These are phyloP conservation scores for Akanthomyces lecanii DNA, from an alignment of 2,329 filamentous ascomycete species.

Conservation along the genomic window DNA sequence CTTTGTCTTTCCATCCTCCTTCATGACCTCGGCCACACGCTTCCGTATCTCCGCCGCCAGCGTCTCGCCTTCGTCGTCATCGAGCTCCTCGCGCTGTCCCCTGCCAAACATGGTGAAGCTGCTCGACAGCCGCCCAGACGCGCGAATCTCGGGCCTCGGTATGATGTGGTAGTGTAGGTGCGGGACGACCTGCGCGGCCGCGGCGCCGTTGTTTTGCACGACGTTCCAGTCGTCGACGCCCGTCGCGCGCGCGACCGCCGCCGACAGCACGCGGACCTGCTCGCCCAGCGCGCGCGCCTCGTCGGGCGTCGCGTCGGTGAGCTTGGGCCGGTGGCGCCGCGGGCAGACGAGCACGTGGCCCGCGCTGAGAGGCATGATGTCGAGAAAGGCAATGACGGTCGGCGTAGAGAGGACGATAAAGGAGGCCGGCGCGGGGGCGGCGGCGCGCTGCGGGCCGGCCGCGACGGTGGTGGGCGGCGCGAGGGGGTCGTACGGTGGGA, in stretches of 20 bases:
- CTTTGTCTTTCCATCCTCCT: conserved; percentile 33
- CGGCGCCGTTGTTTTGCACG: conserved; percentile 89
- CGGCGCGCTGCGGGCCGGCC: conserved; percentile 24
- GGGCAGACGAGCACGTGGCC: conserved; percentile 84
- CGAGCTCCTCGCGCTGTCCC: conserved; percentile 67
- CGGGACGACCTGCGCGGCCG: conserved; percentile 86
- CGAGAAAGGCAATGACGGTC: conserved; percentile 78
- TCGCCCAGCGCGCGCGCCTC: conserved; percentile 65
- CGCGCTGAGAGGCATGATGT: conserved; percentile 81
- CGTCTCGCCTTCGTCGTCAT: conserved; percentile 65
- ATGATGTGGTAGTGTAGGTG: conserved; percentile 96
- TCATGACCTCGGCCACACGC: conserved; percentile 45
- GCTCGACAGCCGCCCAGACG: conserved; percentile 49
- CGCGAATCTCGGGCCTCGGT: conserved; percentile 67
- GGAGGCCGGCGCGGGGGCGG: conserved; percentile 37
- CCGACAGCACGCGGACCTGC: conserved; percentile 67
- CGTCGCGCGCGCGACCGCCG: conserved; percentile 64
- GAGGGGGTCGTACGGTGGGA: conserved; percentile 43
- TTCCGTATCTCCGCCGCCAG: conserved; percentile 54
- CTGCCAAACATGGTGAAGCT: conserved; percentile 82
- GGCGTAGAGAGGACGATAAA: conserved; percentile 75
- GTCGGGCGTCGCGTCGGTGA: conserved; percentile 61
- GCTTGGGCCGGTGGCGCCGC: conserved; percentile 70
- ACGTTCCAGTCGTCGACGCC: conserved; percentile 87
- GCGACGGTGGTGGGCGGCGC: conserved; percentile 38